A percentile compares a stretch with the other conserved stretches of the same genome.
Evolutionary conservation across 495 filamentous ascomycete species (phyloP).

Genomic region (Penicillium samsonianum): DNA sequence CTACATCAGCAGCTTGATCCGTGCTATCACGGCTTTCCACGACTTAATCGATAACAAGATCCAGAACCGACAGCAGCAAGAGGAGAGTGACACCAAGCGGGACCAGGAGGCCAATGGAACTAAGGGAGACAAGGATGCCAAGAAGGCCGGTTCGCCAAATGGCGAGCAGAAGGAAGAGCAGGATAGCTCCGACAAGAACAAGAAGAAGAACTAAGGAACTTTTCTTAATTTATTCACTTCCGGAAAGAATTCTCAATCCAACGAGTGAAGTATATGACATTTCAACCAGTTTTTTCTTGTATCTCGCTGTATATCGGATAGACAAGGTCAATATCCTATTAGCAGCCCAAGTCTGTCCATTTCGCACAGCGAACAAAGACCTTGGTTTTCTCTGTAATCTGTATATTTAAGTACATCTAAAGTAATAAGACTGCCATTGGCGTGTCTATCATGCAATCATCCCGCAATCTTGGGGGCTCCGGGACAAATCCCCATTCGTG

Average conservation of each 20-base stretch:
- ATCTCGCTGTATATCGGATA: background rate
- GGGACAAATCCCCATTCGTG: background rate
- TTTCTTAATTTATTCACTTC: conserved; percentile 11
- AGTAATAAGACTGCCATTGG: background rate
- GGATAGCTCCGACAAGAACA: conserved; percentile 58
- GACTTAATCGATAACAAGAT: conserved; percentile 99
- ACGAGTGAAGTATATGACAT: conserved; percentile 35
- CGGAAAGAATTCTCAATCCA: conserved; percentile 18
- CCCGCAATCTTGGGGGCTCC: background rate
- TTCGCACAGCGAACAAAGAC: background rate
- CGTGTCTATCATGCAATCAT: background rate
- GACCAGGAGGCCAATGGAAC: conserved; percentile 59
- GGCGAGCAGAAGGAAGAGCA: conserved; percentile 70
- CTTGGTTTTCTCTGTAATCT: background rate
- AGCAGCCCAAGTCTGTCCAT: background rate
- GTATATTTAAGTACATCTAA: background rate
- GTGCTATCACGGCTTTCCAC: conserved; percentile 98
- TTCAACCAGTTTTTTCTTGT: conserved; percentile 10
- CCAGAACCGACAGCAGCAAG: conserved; percentile 94
- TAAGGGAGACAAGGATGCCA: conserved; percentile 66
- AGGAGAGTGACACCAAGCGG: conserved; percentile 86
- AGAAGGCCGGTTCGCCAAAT: conserved; percentile 58
- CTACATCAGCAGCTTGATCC: conserved; percentile 92
- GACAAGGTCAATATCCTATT: background rate
- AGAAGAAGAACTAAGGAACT: conserved; percentile 56